Evolutionary conservation across 2,329 filamentous ascomycete species (phyloP), one percentile per base, ranked within the genome.

Genomic region (Claviceps sp.): DNA sequence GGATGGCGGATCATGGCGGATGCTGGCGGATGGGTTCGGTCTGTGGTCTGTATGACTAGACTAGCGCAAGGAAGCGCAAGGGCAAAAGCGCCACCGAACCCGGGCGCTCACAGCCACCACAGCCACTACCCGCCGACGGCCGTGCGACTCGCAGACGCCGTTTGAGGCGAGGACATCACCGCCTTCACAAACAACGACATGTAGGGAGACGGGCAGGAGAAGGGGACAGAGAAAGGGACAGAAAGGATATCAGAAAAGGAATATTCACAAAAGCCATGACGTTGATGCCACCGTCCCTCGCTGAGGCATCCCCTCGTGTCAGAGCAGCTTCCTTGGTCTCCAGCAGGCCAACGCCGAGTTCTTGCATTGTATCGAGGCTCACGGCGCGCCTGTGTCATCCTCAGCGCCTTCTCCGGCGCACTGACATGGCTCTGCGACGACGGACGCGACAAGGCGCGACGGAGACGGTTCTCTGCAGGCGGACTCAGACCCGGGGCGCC

Each of bases 11-110:
- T 49, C 46, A n/a, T 17, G 11, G 44, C 10, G 24, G 24, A 30
- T 30, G 42, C 6, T 11, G 49, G 26, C 42, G 48, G 48, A 53
- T 52, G 51, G 51, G 51, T 44, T 53, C 48, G 48, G 52, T 48
- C 52, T 50, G 48, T 34, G 10, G 30, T 34, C 10, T 34, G 52
- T 50, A 53, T 53, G 52, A 53, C 48, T 50, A 50, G 48, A 47
- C 52, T 53, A 53, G 52, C 52, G 52, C 52, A 53, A 37, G 48
- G 52, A 47, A 53, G 48, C 52, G 52, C 48, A 53, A 53, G 52
- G 52, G 48, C 52, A 48, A 34, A 34, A 48, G 52, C 52, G 52
- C 52, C 48, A 53, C 48, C 48, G 48, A 34, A 51, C 38, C 52
- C 48, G 52, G 48, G 39, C 44, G 44, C 44, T 24, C n/a, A 38